phyloP scores from a whole-genome alignment of 148 eudicot species.

The Polygonum aviculare region DNA sequence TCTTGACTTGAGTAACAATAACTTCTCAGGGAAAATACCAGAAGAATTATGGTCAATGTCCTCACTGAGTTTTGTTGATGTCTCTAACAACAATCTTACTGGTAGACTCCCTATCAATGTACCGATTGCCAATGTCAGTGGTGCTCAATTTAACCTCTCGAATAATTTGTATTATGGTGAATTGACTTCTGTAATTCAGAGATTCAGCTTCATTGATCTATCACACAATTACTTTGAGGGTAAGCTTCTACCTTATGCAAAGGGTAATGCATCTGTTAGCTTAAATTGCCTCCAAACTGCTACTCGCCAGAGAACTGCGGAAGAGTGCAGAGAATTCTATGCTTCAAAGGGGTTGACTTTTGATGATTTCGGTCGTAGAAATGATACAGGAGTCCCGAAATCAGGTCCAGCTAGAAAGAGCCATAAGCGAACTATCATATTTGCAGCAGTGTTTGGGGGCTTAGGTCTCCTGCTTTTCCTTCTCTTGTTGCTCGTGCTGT shows the following conservation, averaged over 20 bases:
- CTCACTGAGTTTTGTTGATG: conserved; percentile 47
- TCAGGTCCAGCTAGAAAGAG: conserved; percentile 20
- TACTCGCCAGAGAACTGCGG: conserved; percentile 37
- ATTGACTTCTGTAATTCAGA: conserved; percentile 33
- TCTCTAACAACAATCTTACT: conserved; percentile 61
- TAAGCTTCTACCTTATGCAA: conserved; percentile 31
- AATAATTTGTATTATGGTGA: conserved; percentile 57
- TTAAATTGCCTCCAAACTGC: conserved; percentile 61
- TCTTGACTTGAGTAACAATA: conserved; percentile 44
- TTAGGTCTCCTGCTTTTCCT: conserved; percentile 44
- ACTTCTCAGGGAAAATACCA: conserved; percentile 62
- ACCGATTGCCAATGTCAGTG: conserved; percentile 29
- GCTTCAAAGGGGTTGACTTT: conserved; percentile 42
- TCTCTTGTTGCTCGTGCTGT: conserved; percentile 28
- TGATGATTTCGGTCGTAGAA: conserved; percentile 62
- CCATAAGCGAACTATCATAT: conserved; percentile 39
- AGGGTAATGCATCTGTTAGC: conserved; percentile 26
- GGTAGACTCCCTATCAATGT: conserved; percentile 47
- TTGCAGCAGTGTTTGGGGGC: conserved; percentile 71
- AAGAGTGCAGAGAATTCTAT: conserved; percentile 61
- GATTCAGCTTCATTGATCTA: conserved; percentile 47
- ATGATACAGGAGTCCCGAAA: conserved; percentile 22
- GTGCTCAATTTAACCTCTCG: conserved; percentile 51
- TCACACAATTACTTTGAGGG: conserved; percentile 77
- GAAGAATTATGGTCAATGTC: conserved; percentile 56